Percentiles rank a stretch among this genome's conserved stretches.
Evolutionary conservation across 805 yeast genomes (phyloP).

Genomic region (Teunomyces panamensis): DNA sequence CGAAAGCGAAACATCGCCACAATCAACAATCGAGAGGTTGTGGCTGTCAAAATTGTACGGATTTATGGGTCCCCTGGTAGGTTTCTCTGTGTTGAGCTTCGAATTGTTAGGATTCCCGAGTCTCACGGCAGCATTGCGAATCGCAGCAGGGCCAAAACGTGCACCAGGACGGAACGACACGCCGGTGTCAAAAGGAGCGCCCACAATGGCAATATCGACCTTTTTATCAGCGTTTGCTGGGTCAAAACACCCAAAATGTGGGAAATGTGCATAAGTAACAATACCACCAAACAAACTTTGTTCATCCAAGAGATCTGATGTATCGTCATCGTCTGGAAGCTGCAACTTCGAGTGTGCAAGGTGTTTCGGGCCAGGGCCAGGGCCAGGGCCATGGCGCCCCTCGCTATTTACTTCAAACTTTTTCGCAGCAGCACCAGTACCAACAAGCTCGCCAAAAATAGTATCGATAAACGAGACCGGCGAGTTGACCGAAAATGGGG

Average conservation of each 20-base stretch:
- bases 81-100: constrained; percentile 1
- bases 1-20: constrained; percentile 67
- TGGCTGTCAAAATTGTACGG: constrained; percentile 48
- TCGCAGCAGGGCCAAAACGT: constrained; percentile 56
- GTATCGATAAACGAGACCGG: constrained; percentile 19
- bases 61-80: constrained; percentile 29
- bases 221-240: constrained; percentile 17
- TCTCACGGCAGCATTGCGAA: constrained; percentile 47
- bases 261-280: constrained; percentile 52
- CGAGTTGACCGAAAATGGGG: not conserved
- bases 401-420: not conserved
- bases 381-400: not conserved
- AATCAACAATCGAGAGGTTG: constrained; percentile 45
- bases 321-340: constrained; percentile 35
- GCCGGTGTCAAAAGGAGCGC: constrained; percentile 60
- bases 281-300: constrained; percentile 46
- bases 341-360: constrained; percentile 17
- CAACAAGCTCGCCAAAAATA: constrained; percentile 24
- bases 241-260: constrained; percentile 47
- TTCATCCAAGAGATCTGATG: constrained; percentile 21
- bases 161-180: constrained; percentile 57
- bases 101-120: constrained; percentile 30
- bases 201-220: constrained; percentile 54
- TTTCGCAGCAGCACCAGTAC: constrained; percentile 4
- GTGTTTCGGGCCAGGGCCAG: constrained; percentile 8